These are phyloP conservation scores for Chrysoporthe puriensis DNA, from an alignment of 2,329 filamentous ascomycete genomes.

Conservation along the genomic window DNA sequence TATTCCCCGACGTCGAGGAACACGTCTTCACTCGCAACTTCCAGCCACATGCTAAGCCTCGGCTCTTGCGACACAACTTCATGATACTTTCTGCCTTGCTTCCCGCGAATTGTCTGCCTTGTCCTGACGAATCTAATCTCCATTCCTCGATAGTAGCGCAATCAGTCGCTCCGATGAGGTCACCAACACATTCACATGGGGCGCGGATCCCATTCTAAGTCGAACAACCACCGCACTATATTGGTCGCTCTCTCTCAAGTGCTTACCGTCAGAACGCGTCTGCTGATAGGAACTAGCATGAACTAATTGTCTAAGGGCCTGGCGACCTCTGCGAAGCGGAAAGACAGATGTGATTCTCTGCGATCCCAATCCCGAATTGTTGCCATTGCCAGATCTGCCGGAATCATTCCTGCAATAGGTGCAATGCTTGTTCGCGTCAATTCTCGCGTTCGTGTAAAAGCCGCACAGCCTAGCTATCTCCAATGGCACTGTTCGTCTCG, in stretches of 20 bases:
- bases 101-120: not conserved
- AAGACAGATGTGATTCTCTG: not conserved
- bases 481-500: not conserved
- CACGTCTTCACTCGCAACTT: not conserved
- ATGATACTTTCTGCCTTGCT: not conserved
- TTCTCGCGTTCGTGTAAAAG: not conserved
- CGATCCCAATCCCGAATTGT: not conserved
- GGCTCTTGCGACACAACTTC: not conserved
- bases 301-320: not conserved
- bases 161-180: not conserved
- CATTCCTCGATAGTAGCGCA: not conserved
- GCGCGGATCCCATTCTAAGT: not conserved
- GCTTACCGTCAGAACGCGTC: not conserved
- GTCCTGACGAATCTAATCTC: not conserved
- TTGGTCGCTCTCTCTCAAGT: not conserved
- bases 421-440: not conserved
- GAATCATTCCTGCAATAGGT: not conserved
- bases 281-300: not conserved
- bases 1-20: constrained; percentile 18
- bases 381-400: not conserved
- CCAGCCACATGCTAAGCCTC: not conserved
- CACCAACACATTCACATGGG: not conserved
- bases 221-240: not conserved
- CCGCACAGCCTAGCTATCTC: not conserved
- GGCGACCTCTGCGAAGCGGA: not conserved